phyloP scores from a whole-genome alignment of 169 alveolate species.

The Cystoisospora suis region DNA sequence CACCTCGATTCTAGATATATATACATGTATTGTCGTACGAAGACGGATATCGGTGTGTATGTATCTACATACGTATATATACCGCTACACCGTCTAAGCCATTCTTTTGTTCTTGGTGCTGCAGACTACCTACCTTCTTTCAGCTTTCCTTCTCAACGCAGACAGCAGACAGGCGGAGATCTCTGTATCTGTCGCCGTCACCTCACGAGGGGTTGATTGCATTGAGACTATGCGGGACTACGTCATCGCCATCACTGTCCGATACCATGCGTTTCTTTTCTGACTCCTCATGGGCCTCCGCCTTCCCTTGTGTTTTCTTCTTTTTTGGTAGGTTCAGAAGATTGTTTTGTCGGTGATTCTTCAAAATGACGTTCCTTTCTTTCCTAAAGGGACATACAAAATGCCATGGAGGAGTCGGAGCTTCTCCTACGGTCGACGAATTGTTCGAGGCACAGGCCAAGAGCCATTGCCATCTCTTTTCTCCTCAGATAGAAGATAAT shows the following conservation, averaged over 20 bases:
- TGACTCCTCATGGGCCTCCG: too few relatives aligned
- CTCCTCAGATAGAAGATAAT: background rate
- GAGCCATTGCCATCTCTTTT: background rate
- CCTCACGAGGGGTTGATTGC: too few relatives aligned
- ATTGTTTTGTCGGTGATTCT: background rate
- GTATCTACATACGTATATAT: background rate
- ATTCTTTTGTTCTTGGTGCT: too few relatives aligned
- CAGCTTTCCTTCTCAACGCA: too few relatives aligned
- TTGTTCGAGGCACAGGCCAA: background rate
- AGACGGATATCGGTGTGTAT: background rate
- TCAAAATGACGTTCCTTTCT: slow-evolving; percentile 11
- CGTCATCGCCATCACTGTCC: too few relatives aligned
- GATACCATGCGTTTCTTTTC: too few relatives aligned
- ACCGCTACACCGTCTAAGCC: too few relatives aligned
- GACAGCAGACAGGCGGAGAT: too few relatives aligned
- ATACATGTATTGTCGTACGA: background rate
- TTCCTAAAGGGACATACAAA: background rate
- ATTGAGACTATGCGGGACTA: too few relatives aligned
- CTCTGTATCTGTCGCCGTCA: too few relatives aligned
- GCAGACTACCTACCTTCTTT: too few relatives aligned
- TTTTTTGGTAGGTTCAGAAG: background rate
- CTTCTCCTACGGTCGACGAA: background rate
- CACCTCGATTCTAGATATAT: background rate
- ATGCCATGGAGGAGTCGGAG: background rate
- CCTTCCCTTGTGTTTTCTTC: background rate